Conservation (phyloP, 2,329 filamentous ascomycete genomes). For the Calonectria crousiana region DNA sequence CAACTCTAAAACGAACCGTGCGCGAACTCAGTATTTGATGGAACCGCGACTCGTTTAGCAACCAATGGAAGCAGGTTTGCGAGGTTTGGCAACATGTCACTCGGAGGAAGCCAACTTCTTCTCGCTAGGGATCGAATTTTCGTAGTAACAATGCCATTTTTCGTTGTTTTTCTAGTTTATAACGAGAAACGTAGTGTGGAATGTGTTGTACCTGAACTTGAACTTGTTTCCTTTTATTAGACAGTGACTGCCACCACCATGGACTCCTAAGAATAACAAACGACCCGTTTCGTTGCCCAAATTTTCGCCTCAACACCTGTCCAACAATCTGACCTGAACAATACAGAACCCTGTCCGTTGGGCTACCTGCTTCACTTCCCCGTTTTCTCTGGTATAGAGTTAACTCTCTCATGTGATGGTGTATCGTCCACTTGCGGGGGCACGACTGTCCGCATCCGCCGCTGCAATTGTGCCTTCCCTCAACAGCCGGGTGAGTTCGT, state of each 20-base stretch:
- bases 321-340: constrained; percentile 20
- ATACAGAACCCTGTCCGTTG: neutral
- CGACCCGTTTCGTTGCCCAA: constrained; percentile 7
- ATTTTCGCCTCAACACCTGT: constrained; percentile 24
- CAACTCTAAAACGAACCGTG: neutral
- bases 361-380: neutral
- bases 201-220: constrained; percentile 61
- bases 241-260: constrained; percentile 13
- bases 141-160: neutral
- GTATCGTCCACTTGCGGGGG: constrained; percentile 85
- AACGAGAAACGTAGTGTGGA: neutral
- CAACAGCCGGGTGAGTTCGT: constrained; percentile 87
- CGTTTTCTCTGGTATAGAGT: neutral
- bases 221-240: constrained; percentile 43
- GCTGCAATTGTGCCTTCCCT: constrained; percentile 92
- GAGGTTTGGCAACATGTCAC: neutral
- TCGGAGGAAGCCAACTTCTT: neutral
- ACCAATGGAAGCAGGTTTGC: neutral
- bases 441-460: constrained; percentile 85
- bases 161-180: neutral
- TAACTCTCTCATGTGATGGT: constrained; percentile 75
- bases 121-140: neutral
- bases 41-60: neutral
- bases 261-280: constrained; percentile 17
- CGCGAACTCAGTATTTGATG: neutral